Conservation (phyloP, 2,329 filamentous ascomycete species). For the Aspergillus pseudonomiae region DNA sequence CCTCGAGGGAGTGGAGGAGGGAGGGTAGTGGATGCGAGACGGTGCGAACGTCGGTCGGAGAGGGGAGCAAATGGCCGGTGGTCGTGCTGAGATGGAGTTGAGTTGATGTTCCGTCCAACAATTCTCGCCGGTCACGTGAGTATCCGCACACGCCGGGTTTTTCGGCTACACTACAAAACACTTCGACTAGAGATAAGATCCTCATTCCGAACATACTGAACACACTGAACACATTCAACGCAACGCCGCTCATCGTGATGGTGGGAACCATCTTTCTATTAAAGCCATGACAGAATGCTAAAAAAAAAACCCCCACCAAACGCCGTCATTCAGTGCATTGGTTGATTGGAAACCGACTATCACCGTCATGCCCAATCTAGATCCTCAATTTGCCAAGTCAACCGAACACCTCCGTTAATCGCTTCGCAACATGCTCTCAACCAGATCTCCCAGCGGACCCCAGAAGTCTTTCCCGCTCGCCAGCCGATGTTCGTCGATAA, state of each 20-base stretch:
- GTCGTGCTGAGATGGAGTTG: constrained; percentile 22
- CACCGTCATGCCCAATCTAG: background rate
- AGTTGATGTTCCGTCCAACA: constrained; percentile 27
- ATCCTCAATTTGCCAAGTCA: background rate
- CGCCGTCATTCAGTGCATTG: constrained; percentile 14
- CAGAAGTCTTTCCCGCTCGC: constrained; percentile 96
- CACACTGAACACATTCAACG: background rate
- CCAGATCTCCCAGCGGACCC: constrained; percentile 90
- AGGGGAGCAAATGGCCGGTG: constrained; percentile 20
- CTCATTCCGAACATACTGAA: background rate
- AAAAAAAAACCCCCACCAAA: constrained; percentile 15
- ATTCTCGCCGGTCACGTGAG: constrained; percentile 34
- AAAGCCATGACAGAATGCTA: constrained; percentile 10
- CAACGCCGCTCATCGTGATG: constrained; percentile 9
- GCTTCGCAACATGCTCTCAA: constrained; percentile 96
- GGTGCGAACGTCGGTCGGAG: constrained; percentile 32
- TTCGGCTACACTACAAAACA: constrained; percentile 17
- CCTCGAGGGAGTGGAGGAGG: constrained; percentile 25
- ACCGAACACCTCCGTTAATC: constrained; percentile 59
- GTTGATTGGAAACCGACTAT: constrained; percentile 7
- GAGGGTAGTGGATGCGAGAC: constrained; percentile 26
- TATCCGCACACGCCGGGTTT: constrained; percentile 31
- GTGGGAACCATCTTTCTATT: background rate
- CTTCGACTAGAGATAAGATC: background rate
- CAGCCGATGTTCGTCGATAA: constrained; percentile 93